These are phyloP conservation scores for Saturnispora quitensis DNA, from an alignment of 805 yeast species.

Conservation along the genomic window DNA sequence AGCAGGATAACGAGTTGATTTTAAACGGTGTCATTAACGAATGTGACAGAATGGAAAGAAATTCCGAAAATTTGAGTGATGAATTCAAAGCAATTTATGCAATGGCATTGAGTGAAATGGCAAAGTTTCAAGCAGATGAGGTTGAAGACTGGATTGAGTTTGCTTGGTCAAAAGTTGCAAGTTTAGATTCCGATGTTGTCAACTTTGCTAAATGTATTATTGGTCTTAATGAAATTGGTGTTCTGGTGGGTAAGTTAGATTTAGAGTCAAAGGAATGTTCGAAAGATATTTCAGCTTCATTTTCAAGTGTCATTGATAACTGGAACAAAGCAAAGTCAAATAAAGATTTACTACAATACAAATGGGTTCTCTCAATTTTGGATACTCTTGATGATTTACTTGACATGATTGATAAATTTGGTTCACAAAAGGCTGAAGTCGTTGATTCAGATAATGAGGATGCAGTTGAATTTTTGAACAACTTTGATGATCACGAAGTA, in stretches of 20 bases:
- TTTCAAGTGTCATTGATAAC: slow-evolving; percentile 38
- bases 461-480: slow-evolving; percentile 21
- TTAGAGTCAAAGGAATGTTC: slow-evolving; percentile 2
- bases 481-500: slow-evolving; percentile 22
- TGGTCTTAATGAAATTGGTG: slow-evolving; percentile 47
- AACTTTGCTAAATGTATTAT: slow-evolving; percentile 50
- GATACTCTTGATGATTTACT: slow-evolving; percentile 57
- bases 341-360: slow-evolving; percentile 17
- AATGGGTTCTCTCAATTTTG: slow-evolving; percentile 39
- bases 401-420: slow-evolving; percentile 60
- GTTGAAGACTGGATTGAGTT: slow-evolving; percentile 45
- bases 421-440: slow-evolving; percentile 49
- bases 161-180: slow-evolving; percentile 58
- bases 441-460: slow-evolving; percentile 49
- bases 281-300: slow-evolving; percentile 30
- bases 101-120: slow-evolving; percentile 55
- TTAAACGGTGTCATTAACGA: slow-evolving; percentile 87
- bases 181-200: slow-evolving; percentile 44
- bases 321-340: slow-evolving; percentile 31
- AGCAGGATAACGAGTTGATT: slow-evolving; percentile 53
- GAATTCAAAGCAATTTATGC: slow-evolving; percentile 70
- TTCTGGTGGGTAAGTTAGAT: slow-evolving; percentile 34
- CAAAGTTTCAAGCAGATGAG: slow-evolving; percentile 36
- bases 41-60: slow-evolving; percentile 70
- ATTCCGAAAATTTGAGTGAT: slow-evolving; percentile 33